phyloP scores from a whole-genome alignment of 2,329 filamentous ascomycete genomes.

The Gyromitra esculenta region DNA sequence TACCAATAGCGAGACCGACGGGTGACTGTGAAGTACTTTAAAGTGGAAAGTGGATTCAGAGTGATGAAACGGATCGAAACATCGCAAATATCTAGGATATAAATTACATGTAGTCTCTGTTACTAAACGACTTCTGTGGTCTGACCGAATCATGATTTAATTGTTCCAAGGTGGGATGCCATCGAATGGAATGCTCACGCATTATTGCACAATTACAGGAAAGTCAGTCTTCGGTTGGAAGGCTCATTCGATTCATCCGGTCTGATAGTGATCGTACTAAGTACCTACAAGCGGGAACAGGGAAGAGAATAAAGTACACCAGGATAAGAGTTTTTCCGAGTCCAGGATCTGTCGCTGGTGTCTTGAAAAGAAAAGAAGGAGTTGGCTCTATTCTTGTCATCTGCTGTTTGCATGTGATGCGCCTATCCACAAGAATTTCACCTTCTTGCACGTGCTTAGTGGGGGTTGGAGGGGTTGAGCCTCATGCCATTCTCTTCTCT shows the following conservation, averaged over 20 bases:
- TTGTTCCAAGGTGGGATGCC: slow-evolving; percentile 9
- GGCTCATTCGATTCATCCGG: background rate
- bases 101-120: background rate
- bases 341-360: slow-evolving; percentile 5
- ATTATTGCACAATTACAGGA: slow-evolving; percentile 4
- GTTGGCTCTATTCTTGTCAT: slow-evolving; percentile 6
- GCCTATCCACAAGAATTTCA: slow-evolving; percentile 3
- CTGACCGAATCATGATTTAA: background rate
- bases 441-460: slow-evolving; percentile 32
- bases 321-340: slow-evolving; percentile 39
- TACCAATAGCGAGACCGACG: slow-evolving; percentile 1
- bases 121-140: background rate
- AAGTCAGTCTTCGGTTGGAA: slow-evolving; percentile 8
- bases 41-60: slow-evolving; percentile 7
- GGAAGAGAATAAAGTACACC: background rate
- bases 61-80: slow-evolving; percentile 9
- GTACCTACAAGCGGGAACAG: slow-evolving; percentile 22
- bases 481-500: slow-evolving; percentile 32
- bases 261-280: slow-evolving; percentile 10
- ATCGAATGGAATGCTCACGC: slow-evolving; percentile 25
- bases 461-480: slow-evolving; percentile 33
- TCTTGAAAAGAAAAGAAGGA: background rate
- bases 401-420: slow-evolving; percentile 34
- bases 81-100: background rate
- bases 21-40: background rate